These are phyloP conservation scores for Phytophthora ramorum DNA, from an alignment of 352 stramenopile genomes.

Conservation along the genomic window DNA sequence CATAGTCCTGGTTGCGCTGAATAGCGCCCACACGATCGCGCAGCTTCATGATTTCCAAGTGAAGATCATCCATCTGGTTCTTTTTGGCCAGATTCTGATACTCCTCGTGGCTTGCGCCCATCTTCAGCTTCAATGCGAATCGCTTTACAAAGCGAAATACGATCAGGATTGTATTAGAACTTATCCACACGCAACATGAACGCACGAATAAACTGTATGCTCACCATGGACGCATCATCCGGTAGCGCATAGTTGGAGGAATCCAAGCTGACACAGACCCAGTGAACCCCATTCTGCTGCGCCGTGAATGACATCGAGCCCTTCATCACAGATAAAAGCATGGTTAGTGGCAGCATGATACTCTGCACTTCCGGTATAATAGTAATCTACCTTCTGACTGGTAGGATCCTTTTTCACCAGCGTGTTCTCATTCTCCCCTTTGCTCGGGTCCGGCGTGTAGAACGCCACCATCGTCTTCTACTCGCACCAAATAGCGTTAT, in stretches of 20 bases:
- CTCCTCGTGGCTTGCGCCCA: slow-evolving; percentile 78
- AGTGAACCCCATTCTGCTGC: slow-evolving; percentile 71
- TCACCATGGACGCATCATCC: slow-evolving; percentile 69
- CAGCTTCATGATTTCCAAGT: slow-evolving; percentile 83
- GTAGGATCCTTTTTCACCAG: slow-evolving; percentile 68
- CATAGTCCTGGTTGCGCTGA: slow-evolving; percentile 87
- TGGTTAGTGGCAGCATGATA: slow-evolving; percentile 6
- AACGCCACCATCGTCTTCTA: slow-evolving; percentile 74
- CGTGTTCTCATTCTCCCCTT: slow-evolving; percentile 49
- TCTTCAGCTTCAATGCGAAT: slow-evolving; percentile 70
- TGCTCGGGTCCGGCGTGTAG: slow-evolving; percentile 55
- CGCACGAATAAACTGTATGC: not conserved
- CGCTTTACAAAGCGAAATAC: slow-evolving; percentile 36
- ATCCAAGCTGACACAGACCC: slow-evolving; percentile 77
- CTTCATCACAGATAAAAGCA: slow-evolving; percentile 29
- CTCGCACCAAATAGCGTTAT: not conserved
- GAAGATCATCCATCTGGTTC: slow-evolving; percentile 82
- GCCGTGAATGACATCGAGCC: slow-evolving; percentile 74
- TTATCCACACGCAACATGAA: not conserved
- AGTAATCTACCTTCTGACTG: slow-evolving; percentile 49
- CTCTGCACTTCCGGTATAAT: not conserved
- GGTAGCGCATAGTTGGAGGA: slow-evolving; percentile 69
- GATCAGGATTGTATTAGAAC: not conserved
- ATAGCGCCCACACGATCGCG: slow-evolving; percentile 81
- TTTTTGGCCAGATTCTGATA: slow-evolving; percentile 88